Percentiles rank a stretch among this genome's conserved stretches.
Conservation (phyloP, 768 basidiomycete species). For the Tricholoma flavovirens region DNA sequence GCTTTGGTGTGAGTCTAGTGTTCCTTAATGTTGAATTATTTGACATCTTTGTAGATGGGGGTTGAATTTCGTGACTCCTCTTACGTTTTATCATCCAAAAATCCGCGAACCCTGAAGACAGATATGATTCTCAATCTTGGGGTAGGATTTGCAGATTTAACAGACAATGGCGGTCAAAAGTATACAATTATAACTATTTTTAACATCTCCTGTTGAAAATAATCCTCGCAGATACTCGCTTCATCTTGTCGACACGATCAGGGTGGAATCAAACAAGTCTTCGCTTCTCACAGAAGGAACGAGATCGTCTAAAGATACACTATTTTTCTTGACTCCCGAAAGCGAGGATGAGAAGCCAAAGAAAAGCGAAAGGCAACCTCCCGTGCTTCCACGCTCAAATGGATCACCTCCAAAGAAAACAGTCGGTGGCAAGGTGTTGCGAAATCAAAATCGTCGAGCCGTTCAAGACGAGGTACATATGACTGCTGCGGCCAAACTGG, state of each 20-base stretch:
- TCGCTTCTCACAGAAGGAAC: constrained; percentile 77
- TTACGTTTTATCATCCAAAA: constrained; percentile 81
- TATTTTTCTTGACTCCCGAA: constrained; percentile 75
- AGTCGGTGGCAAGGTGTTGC: constrained; percentile 78
- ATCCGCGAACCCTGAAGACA: constrained; percentile 57
- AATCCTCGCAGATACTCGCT: constrained; percentile 65
- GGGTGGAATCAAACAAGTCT: constrained; percentile 60
- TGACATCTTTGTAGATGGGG: constrained; percentile 58
- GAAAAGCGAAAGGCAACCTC: constrained; percentile 49
- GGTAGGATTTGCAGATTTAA: constrained; percentile 80
- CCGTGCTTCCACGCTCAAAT: constrained; percentile 48
- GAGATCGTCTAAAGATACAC: constrained; percentile 78
- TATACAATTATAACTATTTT: constrained; percentile 26
- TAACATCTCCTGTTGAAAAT: neutral
- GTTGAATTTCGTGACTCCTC: constrained; percentile 91
- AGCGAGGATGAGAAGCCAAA: constrained; percentile 53
- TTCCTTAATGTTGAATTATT: neutral
- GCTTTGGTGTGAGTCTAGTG: constrained; percentile 65
- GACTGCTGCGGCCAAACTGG: constrained; percentile 70
- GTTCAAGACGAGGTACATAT: constrained; percentile 80
- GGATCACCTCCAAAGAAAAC: constrained; percentile 68
- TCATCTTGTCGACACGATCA: constrained; percentile 84
- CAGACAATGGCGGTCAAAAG: constrained; percentile 75
- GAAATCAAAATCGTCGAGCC: constrained; percentile 86
- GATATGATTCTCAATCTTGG: constrained; percentile 85